Percentiles rank a stretch among this genome's conserved stretches.
These are phyloP conservation scores for Suillus spraguei DNA, from an alignment of 768 basidiomycete genomes.

Conservation along the genomic window DNA sequence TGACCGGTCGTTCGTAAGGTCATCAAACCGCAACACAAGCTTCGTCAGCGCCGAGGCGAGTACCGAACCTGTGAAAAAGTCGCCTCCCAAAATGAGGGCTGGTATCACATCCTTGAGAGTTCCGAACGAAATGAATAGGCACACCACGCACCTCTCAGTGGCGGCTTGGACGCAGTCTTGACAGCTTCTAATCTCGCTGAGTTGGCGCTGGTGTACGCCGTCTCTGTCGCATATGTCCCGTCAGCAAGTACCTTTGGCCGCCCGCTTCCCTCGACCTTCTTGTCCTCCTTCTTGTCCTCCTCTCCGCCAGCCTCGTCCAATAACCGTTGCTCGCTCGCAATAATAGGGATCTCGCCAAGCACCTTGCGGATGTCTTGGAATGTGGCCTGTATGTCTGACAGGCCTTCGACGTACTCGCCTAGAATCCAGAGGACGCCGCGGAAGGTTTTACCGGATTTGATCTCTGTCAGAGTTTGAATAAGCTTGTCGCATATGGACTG, in stretches of 20 bases:
- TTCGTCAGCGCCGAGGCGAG: conserved; percentile 91
- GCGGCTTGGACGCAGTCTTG: conserved; percentile 88
- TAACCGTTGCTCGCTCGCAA: conserved; percentile 66
- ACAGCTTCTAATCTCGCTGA: conserved; percentile 75
- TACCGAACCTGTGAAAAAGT: conserved; percentile 95
- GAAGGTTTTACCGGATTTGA: conserved; percentile 97
- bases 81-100: conserved; percentile 91
- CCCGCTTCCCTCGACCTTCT: conserved; percentile 41
- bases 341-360: neutral
- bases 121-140: neutral
- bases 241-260: conserved; percentile 88
- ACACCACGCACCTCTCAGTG: conserved; percentile 66
- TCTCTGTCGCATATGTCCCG: conserved; percentile 98
- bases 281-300: conserved; percentile 48
- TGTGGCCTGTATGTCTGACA: conserved; percentile 66
- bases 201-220: conserved; percentile 72
- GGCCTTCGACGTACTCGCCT: conserved; percentile 37
- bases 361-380: conserved; percentile 20
- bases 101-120: neutral
- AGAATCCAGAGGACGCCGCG: conserved; percentile 96
- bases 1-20: conserved; percentile 50
- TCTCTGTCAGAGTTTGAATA: conserved; percentile 68
- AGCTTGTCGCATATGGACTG: conserved; percentile 84
- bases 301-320: conserved; percentile 70
- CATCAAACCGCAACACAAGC: conserved; percentile 75